Conservation (phyloP, 1,139 yeast species). For the Debaryomyces sp. region DNA sequence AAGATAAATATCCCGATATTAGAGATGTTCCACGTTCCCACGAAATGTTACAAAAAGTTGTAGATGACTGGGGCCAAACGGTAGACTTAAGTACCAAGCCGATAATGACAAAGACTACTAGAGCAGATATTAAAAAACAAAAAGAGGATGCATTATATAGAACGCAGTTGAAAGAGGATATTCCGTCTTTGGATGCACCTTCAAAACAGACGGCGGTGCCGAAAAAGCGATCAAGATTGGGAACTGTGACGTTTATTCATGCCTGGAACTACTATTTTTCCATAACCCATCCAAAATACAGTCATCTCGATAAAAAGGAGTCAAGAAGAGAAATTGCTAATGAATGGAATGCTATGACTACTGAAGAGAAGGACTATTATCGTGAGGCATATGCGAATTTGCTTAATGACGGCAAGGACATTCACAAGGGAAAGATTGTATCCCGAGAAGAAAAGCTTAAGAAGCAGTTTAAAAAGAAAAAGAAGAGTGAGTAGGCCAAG, state of each 20-base stretch:
- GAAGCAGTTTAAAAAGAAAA: conserved; percentile 8
- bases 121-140: conserved; percentile 19
- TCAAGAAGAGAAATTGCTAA: conserved; percentile 20
- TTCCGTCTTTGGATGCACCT: conserved; percentile 5
- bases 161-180: conserved; percentile 25
- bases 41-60: conserved; percentile 19
- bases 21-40: conserved; percentile 7
- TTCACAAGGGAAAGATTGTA: conserved; percentile 33
- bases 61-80: conserved; percentile 29
- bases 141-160: conserved; percentile 25
- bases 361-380: conserved; percentile 26
- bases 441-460: conserved; percentile 22
- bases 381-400: conserved; percentile 30
- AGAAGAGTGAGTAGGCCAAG: background rate
- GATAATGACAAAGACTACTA: conserved; percentile 20
- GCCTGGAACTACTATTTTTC: conserved; percentile 40
- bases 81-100: conserved; percentile 21
- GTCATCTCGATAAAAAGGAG: conserved; percentile 15
- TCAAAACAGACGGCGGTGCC: background rate
- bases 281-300: conserved; percentile 18
- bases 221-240: conserved; percentile 10
- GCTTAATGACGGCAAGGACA: conserved; percentile 33
- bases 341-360: conserved; percentile 31
- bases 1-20: conserved; percentile 14
- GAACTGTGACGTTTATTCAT: conserved; percentile 27